These are phyloP conservation scores for Colletotrichum noveboracense DNA, from an alignment of 2,329 filamentous ascomycete species.

Conservation along the genomic window DNA sequence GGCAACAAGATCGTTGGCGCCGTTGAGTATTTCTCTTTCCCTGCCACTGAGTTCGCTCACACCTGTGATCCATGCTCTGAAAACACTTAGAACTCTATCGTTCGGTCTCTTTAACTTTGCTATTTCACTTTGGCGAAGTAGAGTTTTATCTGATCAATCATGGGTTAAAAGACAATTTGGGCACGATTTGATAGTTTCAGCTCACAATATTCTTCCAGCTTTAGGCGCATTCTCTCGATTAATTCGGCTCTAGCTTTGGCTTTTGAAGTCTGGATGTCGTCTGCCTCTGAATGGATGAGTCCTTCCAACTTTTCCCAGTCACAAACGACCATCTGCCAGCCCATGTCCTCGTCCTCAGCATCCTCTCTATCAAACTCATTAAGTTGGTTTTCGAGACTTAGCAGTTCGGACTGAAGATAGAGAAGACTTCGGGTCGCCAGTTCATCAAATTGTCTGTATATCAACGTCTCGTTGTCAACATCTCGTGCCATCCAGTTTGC, in stretches of 20 bases:
- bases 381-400: not conserved
- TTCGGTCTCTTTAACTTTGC: not conserved
- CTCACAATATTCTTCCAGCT: not conserved
- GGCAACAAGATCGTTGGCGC: not conserved
- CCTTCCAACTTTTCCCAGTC: too few species aligned
- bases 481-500: not conserved
- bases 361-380: not conserved
- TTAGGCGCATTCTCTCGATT: not conserved
- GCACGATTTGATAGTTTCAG: too few species aligned
- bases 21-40: not conserved
- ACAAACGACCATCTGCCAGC: not conserved
- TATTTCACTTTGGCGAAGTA: not conserved
- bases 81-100: accelerated
- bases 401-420: not conserved
- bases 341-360: not conserved
- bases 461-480: conserved; percentile 9
- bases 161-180: too few species aligned
- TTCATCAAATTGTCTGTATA: conserved; percentile 8
- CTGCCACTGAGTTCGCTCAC: not conserved
- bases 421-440: not conserved
- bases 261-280: too few species aligned
- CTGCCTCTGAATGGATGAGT: too few species aligned
- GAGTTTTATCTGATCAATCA: too few species aligned
- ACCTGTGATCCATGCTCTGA: not conserved
- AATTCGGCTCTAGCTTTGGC: not conserved